Evolutionary conservation across 306 rosid genomes (phyloP), one percentile per base, ranked within the genome.

Genomic region (Ochetophila trinervis): DNA sequence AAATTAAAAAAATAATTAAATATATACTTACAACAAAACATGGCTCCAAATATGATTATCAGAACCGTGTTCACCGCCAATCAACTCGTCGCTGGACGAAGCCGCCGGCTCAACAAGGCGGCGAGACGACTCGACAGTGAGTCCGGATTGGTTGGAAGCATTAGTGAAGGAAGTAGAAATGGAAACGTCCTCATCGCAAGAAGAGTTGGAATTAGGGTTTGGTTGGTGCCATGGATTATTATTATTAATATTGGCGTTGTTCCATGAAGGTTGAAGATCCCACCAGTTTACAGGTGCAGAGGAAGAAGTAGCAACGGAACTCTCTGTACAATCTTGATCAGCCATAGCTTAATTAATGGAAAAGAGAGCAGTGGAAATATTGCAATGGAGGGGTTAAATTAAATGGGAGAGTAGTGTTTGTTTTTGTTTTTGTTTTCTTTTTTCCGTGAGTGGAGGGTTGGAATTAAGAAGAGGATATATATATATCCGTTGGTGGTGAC

Each of bases 31-130:
- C 98, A 83, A 62, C 19, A 92, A 72, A 65, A 87, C 83, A 62
- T 92, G 95, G 65, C 62, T 87, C 98, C 98, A 92, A 56, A 89
- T 79, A 5, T 84, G 90, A 65, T 74, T 79, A 68, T 91, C 96
- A 1, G 93, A 77, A 69, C 87, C 80, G 36, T 87, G 92, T 35
- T 83, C 80, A 20, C 63, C 77, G 0, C 22, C 57, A 36, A 87
- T 78, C 57, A 85, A 77, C 23, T 77, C 83, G 17, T 75, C 75
- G 57, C 68, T 63, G 48, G 91, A 73, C 23, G 91, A 79, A 67
- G 85, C 81, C 0, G 83, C 72, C 32, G 80, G 76, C 19, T 78
- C 80, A 45, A 76, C 65, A 22, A 78, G 79, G 0, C 83, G 73
- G 24, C 85, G 85, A 48, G 89, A 74, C 7, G 96, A 88, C 30